phyloP scores from a whole-genome alignment of 257 asterid genomes.

The Petrea volubilis region DNA sequence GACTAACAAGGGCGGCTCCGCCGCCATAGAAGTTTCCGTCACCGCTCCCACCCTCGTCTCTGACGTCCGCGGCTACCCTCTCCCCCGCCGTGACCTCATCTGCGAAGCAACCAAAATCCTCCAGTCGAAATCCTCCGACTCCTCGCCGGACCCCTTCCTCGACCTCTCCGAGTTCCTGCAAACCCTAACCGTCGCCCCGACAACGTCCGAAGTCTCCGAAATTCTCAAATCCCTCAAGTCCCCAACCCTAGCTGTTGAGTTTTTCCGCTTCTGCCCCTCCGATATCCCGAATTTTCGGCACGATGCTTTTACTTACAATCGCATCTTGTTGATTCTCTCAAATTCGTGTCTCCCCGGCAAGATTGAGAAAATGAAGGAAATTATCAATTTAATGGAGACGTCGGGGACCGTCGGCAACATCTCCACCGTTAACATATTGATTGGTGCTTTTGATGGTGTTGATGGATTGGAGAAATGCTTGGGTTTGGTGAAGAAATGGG shows the following conservation, averaged over 20 bases:
- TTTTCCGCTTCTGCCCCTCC: conserved; percentile 78
- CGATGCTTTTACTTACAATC: conserved; percentile 80
- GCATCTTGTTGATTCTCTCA: conserved; percentile 66
- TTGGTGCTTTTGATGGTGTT: conserved; percentile 57
- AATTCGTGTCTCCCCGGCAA: conserved; percentile 50
- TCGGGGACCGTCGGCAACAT: conserved; percentile 58
- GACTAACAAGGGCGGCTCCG: conserved; percentile 59
- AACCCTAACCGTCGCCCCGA: conserved; percentile 45
- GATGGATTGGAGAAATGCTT: conserved; percentile 70
- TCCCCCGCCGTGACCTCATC: conserved; percentile 89
- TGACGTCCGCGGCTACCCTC: conserved; percentile 87
- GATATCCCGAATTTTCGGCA: conserved; percentile 63
- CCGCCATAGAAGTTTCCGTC: conserved; percentile 72
- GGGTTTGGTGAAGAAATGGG: conserved; percentile 78
- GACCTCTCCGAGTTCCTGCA: conserved; percentile 61
- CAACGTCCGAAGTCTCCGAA: conserved; percentile 77
- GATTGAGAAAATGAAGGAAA: conserved; percentile 44
- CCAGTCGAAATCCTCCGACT: conserved; percentile 50
- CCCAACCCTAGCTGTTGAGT: conserved; percentile 61
- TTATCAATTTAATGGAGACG: conserved; percentile 37
- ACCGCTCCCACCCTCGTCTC: conserved; percentile 43
- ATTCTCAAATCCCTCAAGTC: conserved; percentile 71
- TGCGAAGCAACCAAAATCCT: conserved; percentile 65
- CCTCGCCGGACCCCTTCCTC: conserved; percentile 60
- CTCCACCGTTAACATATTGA: conserved; percentile 78